phyloP scores from a whole-genome alignment of 305 asterid species.

The Fraxinus nigra region DNA sequence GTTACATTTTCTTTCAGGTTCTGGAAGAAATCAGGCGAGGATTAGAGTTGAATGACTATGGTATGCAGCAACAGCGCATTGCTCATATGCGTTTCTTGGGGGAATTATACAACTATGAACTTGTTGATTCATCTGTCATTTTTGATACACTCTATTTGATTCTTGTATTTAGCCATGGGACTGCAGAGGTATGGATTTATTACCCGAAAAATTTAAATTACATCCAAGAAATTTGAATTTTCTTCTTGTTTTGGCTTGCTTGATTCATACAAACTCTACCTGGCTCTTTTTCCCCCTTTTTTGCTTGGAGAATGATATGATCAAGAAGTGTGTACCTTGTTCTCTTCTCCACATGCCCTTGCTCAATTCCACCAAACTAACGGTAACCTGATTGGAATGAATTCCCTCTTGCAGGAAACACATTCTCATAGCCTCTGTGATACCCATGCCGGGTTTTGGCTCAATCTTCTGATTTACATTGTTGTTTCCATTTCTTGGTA shows the following conservation, averaged over 20 bases:
- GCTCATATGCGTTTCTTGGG: slow-evolving; percentile 96
- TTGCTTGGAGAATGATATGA: background rate
- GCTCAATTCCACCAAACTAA: background rate
- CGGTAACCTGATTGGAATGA: background rate
- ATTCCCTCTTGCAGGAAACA: background rate
- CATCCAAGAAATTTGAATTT: background rate
- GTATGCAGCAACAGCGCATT: slow-evolving; percentile 87
- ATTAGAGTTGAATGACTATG: slow-evolving; percentile 86
- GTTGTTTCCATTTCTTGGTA: background rate
- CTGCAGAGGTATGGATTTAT: slow-evolving; percentile 63
- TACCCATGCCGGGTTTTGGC: background rate
- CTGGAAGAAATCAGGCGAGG: slow-evolving; percentile 92
- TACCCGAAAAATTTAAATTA: background rate
- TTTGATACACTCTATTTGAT: slow-evolving; percentile 87
- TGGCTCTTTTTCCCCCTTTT: background rate
- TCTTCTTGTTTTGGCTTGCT: background rate
- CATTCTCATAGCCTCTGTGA: background rate
- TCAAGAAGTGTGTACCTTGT: background rate
- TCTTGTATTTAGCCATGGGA: slow-evolving; percentile 85
- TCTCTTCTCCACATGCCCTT: background rate
- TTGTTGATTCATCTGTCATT: slow-evolving; percentile 91
- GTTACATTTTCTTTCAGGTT: slow-evolving; percentile 53
- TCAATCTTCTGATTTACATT: background rate
- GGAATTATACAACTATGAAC: slow-evolving; percentile 92
- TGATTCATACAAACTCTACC: background rate